These are phyloP conservation scores for Termitomyces sp. DNA, from an alignment of 768 basidiomycete species.

Conservation along the genomic window DNA sequence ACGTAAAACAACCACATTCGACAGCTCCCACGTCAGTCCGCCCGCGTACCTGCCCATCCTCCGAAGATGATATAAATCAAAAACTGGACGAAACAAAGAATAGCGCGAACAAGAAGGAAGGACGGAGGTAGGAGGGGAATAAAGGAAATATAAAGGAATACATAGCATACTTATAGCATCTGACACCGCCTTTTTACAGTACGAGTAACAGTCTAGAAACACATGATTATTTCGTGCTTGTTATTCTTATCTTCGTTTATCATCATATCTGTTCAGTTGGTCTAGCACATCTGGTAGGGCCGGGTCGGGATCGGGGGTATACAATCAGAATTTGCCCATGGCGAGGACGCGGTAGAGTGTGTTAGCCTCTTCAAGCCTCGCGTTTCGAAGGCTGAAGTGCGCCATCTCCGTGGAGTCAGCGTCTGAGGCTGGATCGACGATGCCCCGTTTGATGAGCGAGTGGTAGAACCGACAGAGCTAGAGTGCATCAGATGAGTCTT, in stretches of 20 bases:
- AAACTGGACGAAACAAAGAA: not conserved
- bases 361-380: slow-evolving; percentile 75
- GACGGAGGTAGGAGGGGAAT: not conserved
- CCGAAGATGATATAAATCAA: not conserved
- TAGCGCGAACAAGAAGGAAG: not conserved
- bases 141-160: slow-evolving; percentile 6
- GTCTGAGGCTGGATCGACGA: slow-evolving; percentile 61
- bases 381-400: slow-evolving; percentile 67
- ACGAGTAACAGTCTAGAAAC: slow-evolving; percentile 6
- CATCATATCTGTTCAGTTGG: not conserved
- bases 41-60: not conserved
- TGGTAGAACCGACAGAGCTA: slow-evolving; percentile 76
- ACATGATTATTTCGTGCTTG: slow-evolving; percentile 10
- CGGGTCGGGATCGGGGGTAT: too few species aligned
- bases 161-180: slow-evolving; percentile 14
- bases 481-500: not conserved
- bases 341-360: slow-evolving; percentile 64
- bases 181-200: slow-evolving; percentile 4
- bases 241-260: slow-evolving; percentile 1
- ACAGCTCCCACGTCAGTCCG: not conserved
- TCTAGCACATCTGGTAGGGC: not conserved
- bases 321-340: slow-evolving; percentile 31
- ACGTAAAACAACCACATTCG: not conserved
- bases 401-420: slow-evolving; percentile 73
- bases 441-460: slow-evolving; percentile 59